Conservation (phyloP, 306 rosid species). For the Geum urbanum region DNA sequence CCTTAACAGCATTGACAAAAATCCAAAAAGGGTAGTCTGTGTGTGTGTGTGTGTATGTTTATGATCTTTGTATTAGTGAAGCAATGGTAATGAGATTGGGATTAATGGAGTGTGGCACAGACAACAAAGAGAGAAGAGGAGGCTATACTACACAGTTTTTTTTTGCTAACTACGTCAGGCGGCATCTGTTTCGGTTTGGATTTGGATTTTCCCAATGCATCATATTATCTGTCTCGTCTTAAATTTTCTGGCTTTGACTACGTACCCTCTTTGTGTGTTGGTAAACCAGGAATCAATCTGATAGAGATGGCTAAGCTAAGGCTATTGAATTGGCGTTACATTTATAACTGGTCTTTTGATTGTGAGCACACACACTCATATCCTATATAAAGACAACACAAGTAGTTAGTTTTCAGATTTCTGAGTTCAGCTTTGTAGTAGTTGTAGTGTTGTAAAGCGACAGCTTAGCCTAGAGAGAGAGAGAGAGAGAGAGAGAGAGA, state of each 20-base stretch:
- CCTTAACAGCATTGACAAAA: not conserved
- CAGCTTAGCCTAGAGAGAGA: not conserved
- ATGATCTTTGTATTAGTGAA: not conserved
- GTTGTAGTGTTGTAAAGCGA: too few species aligned
- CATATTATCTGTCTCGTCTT: not conserved
- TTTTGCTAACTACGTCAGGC: not conserved
- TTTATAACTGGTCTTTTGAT: not conserved
- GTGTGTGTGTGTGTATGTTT: not conserved
- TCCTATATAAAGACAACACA: too few species aligned
- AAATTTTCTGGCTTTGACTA: slow-evolving; percentile 2
- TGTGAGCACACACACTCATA: not conserved
- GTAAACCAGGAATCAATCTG: slow-evolving; percentile 1
- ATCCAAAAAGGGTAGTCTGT: not conserved
- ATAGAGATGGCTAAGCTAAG: not conserved
- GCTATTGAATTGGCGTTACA: not conserved
- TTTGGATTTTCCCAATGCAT: not conserved
- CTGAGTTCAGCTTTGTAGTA: too few species aligned
- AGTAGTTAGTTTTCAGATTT: not conserved
- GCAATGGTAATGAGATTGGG: not conserved
- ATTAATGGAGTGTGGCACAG: not conserved
- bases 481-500: not conserved
- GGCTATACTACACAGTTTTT: too few species aligned
- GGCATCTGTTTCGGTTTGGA: not conserved
- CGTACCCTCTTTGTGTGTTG: not conserved
- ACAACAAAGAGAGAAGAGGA: not conserved